phyloP scores from a whole-genome alignment of 306 rosid genomes.

The Fragaria ananassa region DNA sequence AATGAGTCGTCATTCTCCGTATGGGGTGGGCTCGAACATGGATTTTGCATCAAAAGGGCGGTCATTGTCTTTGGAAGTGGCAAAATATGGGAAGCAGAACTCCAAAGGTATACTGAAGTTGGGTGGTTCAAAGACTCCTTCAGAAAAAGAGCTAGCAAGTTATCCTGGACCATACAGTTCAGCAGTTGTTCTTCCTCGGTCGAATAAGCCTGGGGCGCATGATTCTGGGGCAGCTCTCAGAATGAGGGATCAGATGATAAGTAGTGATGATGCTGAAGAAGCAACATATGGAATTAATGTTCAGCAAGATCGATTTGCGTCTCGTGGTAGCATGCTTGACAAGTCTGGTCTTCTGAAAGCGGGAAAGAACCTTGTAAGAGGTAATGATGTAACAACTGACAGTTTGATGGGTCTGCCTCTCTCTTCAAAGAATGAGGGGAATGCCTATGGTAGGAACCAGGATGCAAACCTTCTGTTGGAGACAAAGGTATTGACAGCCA shows the following conservation, averaged over 20 bases:
- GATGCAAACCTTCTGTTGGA: constrained; percentile 46
- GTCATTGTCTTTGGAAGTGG: constrained; percentile 35
- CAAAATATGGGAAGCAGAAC: constrained; percentile 60
- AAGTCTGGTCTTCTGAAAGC: constrained; percentile 48
- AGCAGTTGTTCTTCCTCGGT: constrained; percentile 44
- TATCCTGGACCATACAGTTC: constrained; percentile 56
- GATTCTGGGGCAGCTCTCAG: constrained; percentile 53
- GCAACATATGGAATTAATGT: constrained; percentile 42
- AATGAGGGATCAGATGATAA: constrained; percentile 54
- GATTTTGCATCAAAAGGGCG: constrained; percentile 46
- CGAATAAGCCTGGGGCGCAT: constrained; percentile 42
- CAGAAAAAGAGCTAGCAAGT: constrained; percentile 41
- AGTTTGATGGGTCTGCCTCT: constrained; percentile 50
- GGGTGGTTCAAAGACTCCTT: constrained; percentile 53
- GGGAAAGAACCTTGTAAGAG: constrained; percentile 59
- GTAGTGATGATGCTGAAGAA: constrained; percentile 50
- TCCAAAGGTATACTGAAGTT: constrained; percentile 73
- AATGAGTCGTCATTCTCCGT: constrained; percentile 41
- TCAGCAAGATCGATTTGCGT: constrained; percentile 45
- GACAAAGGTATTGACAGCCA: constrained; percentile 41
- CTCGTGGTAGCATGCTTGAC: constrained; percentile 42
- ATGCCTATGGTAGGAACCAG: constrained; percentile 44
- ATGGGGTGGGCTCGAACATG: constrained; percentile 45
- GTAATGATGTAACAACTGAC: constrained; percentile 46
- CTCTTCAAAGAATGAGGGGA: constrained; percentile 58